These are phyloP conservation scores for Ophiobolus disseminans DNA, from an alignment of 2,329 filamentous ascomycete species.

Conservation along the genomic window DNA sequence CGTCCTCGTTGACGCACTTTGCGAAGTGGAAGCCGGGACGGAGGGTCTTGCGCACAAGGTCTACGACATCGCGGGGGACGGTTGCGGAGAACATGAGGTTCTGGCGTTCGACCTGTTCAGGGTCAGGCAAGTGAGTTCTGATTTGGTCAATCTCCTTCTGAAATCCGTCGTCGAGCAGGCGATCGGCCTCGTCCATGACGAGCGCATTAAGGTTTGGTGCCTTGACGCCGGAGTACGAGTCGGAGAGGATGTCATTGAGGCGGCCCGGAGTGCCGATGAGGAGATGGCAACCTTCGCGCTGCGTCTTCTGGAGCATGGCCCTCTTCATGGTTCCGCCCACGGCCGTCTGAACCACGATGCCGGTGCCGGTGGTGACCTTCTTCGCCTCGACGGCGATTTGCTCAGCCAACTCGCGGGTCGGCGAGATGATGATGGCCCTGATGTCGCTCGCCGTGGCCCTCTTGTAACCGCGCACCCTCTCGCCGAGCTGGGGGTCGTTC, in stretches of 20 bases:
- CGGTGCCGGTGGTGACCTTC: constrained; percentile 70
- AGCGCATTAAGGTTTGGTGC: constrained; percentile 67
- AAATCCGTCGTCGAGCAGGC: constrained; percentile 68
- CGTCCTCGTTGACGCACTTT: constrained; percentile 83
- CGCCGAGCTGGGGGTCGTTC: constrained; percentile 67
- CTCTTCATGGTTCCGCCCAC: constrained; percentile 89
- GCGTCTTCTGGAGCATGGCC: constrained; percentile 70
- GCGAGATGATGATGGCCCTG: constrained; percentile 66
- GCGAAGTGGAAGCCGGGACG: constrained; percentile 87
- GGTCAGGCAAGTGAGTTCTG: constrained; percentile 65
- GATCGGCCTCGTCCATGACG: constrained; percentile 72
- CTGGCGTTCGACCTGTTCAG: constrained; percentile 72
- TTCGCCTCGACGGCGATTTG: constrained; percentile 75
- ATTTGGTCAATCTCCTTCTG: constrained; percentile 58
- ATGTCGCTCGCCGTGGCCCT: constrained; percentile 60
- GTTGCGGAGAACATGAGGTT: constrained; percentile 97
- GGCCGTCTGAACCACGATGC: constrained; percentile 75
- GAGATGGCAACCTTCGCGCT: constrained; percentile 81
- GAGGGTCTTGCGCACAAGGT: constrained; percentile 78
- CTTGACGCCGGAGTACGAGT: constrained; percentile 66
- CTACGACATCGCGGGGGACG: constrained; percentile 81
- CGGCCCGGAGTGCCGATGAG: constrained; percentile 91
- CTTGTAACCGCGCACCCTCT: constrained; percentile 48
- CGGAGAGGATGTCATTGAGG: constrained; percentile 79
- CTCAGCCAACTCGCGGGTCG: constrained; percentile 69